Evolutionary conservation across 495 filamentous ascomycete species (phyloP), one percentile per base, ranked within the genome.

Genomic region (Penicillium argentinense): DNA sequence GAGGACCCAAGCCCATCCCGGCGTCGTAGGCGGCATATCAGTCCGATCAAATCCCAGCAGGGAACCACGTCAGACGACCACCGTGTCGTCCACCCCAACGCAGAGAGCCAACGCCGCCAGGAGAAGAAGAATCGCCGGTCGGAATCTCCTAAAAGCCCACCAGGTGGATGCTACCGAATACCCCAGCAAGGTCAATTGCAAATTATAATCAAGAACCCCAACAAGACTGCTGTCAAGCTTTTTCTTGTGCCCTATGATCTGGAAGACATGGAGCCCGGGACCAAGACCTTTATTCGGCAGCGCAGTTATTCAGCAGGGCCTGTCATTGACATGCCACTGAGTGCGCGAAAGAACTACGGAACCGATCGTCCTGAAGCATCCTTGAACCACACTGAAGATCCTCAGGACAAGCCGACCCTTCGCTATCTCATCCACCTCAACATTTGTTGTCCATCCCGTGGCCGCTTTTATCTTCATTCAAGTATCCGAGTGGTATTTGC

Each of bases 171-270:
- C 55, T 99, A 97, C 61, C 84, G 95, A 41, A 96, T 99, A 36
- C 95, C 93, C 0, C 88, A 96, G 60, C 87, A 91, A 57, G 93
- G 93, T 0, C 93, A 97, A 61, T 73, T 99, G 19, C 93, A 99
- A 64, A 95, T 99, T 52, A 85, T 99, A 37, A 93, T 97, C 67
- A 95, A 95, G 61, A 97, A 96, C 54, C 90, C 89, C 9, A 91
- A 96, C 73, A 97, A 96, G 62, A 97, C 91, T 3, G 91, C 91
- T 4, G 89, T 97, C 39, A 97, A 97, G 63, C 70, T 97, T 12
- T 99, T 97, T 54, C 77, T 97, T 11, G 83, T 99, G 18, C 93
- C 95, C 0, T 99, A 99, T 59, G 91, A 97, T 64, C 76, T 99
- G 6, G 76, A 80, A n/a, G 93, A 90, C 44, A 99, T 99, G 95